A percentile compares a stretch with the other conserved stretches of the same genome.
phyloP scores from a whole-genome alignment of 2,329 filamentous ascomycete genomes.

The Aspergillus neoniger region DNA sequence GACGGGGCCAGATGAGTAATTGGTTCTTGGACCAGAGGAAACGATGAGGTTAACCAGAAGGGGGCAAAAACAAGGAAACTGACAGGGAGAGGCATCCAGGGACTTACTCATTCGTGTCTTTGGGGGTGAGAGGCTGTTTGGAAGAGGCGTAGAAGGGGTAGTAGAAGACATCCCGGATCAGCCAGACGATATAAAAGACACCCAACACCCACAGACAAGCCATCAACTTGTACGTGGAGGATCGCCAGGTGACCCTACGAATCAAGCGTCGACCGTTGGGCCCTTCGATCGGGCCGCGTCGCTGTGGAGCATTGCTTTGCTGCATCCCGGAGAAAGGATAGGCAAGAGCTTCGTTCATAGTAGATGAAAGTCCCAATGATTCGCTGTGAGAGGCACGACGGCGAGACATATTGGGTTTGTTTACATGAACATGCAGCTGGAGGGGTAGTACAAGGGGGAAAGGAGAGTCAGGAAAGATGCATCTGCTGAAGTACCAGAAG shows the following conservation, averaged over 20 bases:
- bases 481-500: constrained; percentile 20
- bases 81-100: constrained; percentile 8
- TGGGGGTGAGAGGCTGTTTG: constrained; percentile 13
- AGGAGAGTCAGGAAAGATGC: constrained; percentile 15
- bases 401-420: constrained; percentile 37
- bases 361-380: constrained; percentile 27
- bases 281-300: constrained; percentile 43
- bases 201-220: constrained; percentile 44
- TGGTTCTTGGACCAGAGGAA: constrained; percentile 8
- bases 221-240: constrained; percentile 45
- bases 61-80: not conserved
- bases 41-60: not conserved
- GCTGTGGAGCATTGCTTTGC: constrained; percentile 26
- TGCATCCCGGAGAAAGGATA: constrained; percentile 36
- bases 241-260: constrained; percentile 46
- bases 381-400: constrained; percentile 42
- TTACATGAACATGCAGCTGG: constrained; percentile 20
- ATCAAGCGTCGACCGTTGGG: constrained; percentile 42
- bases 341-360: constrained; percentile 38
- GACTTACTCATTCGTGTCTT: constrained; percentile 28
- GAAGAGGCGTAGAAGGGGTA: constrained; percentile 34
- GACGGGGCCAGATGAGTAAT: constrained; percentile 19
- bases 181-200: constrained; percentile 44
- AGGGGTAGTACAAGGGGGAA: constrained; percentile 12
- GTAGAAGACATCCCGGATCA: constrained; percentile 44